These are phyloP conservation scores for Neurospora sp. DNA, from an alignment of 495 filamentous ascomycete species.

Conservation along the genomic window DNA sequence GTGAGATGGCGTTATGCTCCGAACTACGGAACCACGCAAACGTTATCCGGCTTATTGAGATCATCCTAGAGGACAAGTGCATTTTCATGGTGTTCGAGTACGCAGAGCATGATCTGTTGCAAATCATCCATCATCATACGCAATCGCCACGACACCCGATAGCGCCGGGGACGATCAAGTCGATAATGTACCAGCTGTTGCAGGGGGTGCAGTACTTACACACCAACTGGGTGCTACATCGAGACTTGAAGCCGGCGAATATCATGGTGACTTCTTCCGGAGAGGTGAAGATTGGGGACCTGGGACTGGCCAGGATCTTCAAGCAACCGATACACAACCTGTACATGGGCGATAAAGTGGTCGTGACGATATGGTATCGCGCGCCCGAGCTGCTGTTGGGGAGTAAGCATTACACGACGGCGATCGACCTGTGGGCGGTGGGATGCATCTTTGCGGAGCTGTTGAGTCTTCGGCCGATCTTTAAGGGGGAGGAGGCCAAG, in stretches of 20 bases:
- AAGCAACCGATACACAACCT: slow-evolving; percentile 86
- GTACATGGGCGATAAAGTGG: slow-evolving; percentile 93
- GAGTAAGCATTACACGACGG: slow-evolving; percentile 86
- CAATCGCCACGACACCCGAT: slow-evolving; percentile 80
- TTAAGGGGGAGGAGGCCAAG: slow-evolving; percentile 98
- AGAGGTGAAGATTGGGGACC: slow-evolving; percentile 86
- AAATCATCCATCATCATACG: slow-evolving; percentile 97
- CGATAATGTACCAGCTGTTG: slow-evolving; percentile 87
- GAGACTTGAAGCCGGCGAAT: slow-evolving; percentile 94
- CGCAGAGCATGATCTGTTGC: slow-evolving; percentile 90
- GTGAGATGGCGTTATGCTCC: slow-evolving; percentile 97
- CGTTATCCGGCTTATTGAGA: slow-evolving; percentile 86
- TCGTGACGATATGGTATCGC: slow-evolving; percentile 99
- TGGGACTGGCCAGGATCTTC: slow-evolving; percentile 86
- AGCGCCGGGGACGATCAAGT: slow-evolving; percentile 77
- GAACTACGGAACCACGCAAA: slow-evolving; percentile 75
- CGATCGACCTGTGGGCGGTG: slow-evolving; percentile 94
- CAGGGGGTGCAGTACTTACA: slow-evolving; percentile 93
- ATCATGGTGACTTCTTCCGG: slow-evolving; percentile 93
- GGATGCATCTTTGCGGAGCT: slow-evolving; percentile 98
- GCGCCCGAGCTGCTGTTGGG: slow-evolving; percentile 90
- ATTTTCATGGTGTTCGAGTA: slow-evolving; percentile 99
- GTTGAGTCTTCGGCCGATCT: slow-evolving; percentile 82
- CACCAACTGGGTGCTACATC: slow-evolving; percentile 93
- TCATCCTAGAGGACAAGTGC: slow-evolving; percentile 96